phyloP scores from a whole-genome alignment of 495 filamentous ascomycete genomes.

The Daldinia childiae region DNA sequence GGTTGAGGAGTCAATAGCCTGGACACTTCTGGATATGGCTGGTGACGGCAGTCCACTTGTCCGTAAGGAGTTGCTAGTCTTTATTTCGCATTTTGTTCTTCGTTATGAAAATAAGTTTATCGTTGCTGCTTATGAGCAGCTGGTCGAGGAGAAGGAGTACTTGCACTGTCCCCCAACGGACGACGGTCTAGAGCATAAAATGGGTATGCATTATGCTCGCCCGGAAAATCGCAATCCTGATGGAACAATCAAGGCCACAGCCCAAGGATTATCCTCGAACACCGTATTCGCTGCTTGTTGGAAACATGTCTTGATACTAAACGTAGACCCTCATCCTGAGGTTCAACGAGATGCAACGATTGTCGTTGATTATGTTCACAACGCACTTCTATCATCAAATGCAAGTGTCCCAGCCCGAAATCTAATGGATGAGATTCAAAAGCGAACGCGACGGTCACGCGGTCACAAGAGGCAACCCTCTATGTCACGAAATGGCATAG shows the following conservation, averaged over 20 bases:
- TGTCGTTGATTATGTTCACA: conserved; percentile 85
- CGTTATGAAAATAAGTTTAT: conserved; percentile 93
- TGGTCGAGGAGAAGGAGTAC: conserved; percentile 83
- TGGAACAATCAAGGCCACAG: conserved; percentile 58
- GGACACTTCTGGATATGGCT: conserved; percentile 84
- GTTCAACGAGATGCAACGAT: conserved; percentile 83
- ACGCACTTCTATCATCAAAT: conserved; percentile 77
- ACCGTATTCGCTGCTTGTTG: conserved; percentile 91
- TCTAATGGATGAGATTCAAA: conserved; percentile 79
- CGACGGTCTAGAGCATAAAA: conserved; percentile 64
- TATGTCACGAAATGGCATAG: conserved; percentile 55
- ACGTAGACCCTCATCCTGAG: conserved; percentile 94
- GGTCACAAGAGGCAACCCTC: conserved; percentile 55
- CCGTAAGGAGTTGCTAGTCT: conserved; percentile 89
- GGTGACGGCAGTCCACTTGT: conserved; percentile 93
- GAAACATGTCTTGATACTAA: conserved; percentile 90
- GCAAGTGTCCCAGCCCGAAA: conserved; percentile 73
- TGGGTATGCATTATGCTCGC: conserved; percentile 63
- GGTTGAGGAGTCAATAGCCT: conserved; percentile 88
- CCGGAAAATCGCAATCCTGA: conserved; percentile 60
- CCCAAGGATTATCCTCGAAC: conserved; percentile 75
- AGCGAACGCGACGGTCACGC: conserved; percentile 62
- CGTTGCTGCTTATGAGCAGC: conserved; percentile 90
- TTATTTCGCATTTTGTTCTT: conserved; percentile 90
- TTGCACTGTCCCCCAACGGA: conserved; percentile 59